These are phyloP conservation scores for Cytospora piceae DNA, from an alignment of 2,329 filamentous ascomycete genomes.

Conservation along the genomic window DNA sequence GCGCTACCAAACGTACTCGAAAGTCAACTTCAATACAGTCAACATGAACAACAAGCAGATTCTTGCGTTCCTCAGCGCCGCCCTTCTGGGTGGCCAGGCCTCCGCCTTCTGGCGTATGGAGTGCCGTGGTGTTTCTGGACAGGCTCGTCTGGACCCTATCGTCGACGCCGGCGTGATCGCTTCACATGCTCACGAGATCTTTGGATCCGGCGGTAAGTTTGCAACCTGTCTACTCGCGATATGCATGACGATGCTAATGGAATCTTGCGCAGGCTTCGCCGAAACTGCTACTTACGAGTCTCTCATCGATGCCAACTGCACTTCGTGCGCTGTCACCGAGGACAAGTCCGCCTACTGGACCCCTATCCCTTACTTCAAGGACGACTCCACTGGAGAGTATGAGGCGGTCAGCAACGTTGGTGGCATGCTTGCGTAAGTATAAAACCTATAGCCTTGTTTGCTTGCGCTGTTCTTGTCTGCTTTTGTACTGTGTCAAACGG, in stretches of 20 bases:
- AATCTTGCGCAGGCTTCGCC: constrained; percentile 60
- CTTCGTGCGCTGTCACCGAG: constrained; percentile 77
- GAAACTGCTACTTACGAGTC: constrained; percentile 59
- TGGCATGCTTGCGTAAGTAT: constrained; percentile 80
- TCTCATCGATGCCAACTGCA: constrained; percentile 69
- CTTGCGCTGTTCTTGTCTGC: not conserved
- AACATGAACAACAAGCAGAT: constrained; percentile 27
- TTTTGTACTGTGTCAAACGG: not conserved
- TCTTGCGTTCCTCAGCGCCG: constrained; percentile 11
- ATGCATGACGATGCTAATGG: constrained; percentile 11
- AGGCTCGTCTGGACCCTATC: constrained; percentile 78
- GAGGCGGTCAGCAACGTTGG: constrained; percentile 75
- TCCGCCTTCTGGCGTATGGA: constrained; percentile 89
- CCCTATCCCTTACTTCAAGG: constrained; percentile 76
- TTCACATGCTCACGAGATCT: constrained; percentile 73
- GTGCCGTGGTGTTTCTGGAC: constrained; percentile 70
- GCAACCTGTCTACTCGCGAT: not conserved
- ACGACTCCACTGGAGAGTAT: constrained; percentile 64
- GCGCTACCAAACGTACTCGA: not conserved
- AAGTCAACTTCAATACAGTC: not conserved
- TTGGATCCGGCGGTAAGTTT: constrained; percentile 74
- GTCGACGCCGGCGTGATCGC: constrained; percentile 63
- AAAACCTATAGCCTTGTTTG: not conserved
- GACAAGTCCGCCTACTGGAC: constrained; percentile 92
- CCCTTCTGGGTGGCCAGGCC: constrained; percentile 36